These are phyloP conservation scores for Blakeslea trispora DNA, from an alignment of 371 early-diverging fungal genomes.

Conservation along the genomic window DNA sequence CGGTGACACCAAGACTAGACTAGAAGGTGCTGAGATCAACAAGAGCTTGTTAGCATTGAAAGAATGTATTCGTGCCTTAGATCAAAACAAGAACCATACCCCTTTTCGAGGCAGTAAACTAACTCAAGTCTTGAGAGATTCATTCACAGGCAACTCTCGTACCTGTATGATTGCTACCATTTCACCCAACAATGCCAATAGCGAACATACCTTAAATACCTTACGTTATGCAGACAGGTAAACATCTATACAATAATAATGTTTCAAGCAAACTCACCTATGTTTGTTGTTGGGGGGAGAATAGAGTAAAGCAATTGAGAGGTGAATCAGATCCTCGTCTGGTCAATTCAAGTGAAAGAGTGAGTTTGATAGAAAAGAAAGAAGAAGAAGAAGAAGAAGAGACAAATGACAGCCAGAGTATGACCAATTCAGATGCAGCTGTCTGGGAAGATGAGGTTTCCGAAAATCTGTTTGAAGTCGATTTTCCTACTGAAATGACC, in stretches of 20 bases:
- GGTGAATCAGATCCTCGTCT: conserved; percentile 47
- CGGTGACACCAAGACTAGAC: conserved; percentile 83
- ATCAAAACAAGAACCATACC: conserved; percentile 87
- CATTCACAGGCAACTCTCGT: conserved; percentile 93
- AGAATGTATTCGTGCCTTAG: conserved; percentile 96
- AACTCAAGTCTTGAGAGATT: conserved; percentile 94
- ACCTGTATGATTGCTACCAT: conserved; percentile 98
- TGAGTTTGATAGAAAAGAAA: background rate
- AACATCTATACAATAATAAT: no score
- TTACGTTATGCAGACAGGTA: conserved; percentile 94
- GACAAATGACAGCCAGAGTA: conserved; percentile 14
- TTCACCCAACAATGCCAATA: conserved; percentile 84
- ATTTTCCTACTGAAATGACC: conserved; percentile 35
- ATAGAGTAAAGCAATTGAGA: conserved; percentile 43
- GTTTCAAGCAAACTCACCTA: no score
- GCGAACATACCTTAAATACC: conserved; percentile 97
- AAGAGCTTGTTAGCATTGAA: conserved; percentile 95
- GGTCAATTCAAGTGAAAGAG: conserved; percentile 3
- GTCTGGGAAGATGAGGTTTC: conserved; percentile 36
- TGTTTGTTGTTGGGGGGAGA: no score
- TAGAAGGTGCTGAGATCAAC: conserved; percentile 98
- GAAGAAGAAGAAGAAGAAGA: background rate
- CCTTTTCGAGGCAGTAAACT: conserved; percentile 97
- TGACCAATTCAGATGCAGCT: conserved; percentile 17
- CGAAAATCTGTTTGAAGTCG: conserved; percentile 46